Evolutionary conservation across 305 asterid genomes (phyloP).

Genomic region (Fraxinus angustifolia): DNA sequence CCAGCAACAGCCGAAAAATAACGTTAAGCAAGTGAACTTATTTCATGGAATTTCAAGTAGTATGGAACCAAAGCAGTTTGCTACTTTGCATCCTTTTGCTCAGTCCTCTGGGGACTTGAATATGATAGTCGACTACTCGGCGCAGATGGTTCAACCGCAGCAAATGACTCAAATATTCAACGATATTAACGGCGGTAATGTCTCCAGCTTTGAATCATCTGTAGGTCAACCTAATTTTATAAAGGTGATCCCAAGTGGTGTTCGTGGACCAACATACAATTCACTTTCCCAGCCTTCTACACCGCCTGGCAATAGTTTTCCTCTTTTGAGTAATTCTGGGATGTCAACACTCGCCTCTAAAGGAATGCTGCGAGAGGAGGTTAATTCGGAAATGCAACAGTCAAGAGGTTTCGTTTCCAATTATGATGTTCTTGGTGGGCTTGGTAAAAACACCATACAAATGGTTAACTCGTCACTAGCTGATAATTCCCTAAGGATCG

Average conservation of each 20-base stretch:
- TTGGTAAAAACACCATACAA: not conserved
- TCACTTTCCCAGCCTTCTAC: conserved; percentile 45
- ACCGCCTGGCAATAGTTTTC: not conserved
- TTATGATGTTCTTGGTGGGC: not conserved
- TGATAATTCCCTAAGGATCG: conserved; percentile 33
- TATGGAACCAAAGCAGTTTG: conserved; percentile 78
- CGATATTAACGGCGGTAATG: conserved; percentile 28
- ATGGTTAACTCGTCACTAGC: not conserved
- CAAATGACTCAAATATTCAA: conserved; percentile 43
- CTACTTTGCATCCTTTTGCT: conserved; percentile 49
- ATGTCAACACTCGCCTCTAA: conserved; percentile 32
- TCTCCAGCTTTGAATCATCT: conserved; percentile 36
- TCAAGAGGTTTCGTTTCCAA: not conserved
- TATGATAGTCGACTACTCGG: conserved; percentile 35
- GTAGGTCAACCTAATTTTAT: conserved; percentile 40
- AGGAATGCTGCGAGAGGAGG: conserved; percentile 5
- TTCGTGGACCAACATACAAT: conserved; percentile 29
- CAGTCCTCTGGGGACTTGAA: conserved; percentile 39
- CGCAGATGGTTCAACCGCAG: conserved; percentile 46
- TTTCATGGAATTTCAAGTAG: conserved; percentile 85
- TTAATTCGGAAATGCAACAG: not conserved
- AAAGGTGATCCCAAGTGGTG: not conserved
- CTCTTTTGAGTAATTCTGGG: conserved; percentile 35
- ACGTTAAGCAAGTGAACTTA: conserved; percentile 49
- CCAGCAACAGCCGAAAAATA: conserved; percentile 36